Evolutionary conservation across 371 early-diverging fungal species (phyloP), one percentile per base, ranked within the genome.

Genomic region (Batrachochytrium dendrobatidis): DNA sequence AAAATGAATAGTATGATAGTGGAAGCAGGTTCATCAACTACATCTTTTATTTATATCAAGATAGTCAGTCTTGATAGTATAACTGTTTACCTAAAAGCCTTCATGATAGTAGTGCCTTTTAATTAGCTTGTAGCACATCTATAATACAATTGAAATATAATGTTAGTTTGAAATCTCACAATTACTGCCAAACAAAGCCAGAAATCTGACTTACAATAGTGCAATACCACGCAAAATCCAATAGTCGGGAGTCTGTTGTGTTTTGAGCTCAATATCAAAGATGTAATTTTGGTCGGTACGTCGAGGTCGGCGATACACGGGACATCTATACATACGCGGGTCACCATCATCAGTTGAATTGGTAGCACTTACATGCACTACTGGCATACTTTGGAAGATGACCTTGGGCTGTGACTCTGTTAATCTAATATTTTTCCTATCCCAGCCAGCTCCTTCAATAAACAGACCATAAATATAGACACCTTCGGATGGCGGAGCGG

Each of bases 371-470:
- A 83, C 71, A 48, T 77, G 77, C 25, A 83, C 60, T 18, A 79
- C 79, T 4, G 83, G 83, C 83, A 83, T 80, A 20, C 65, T 61
- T 53, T 75, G 78, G 63, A 72, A 73, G 35, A 79, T 74, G 55
- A 80, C 68, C 59, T 83, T 83, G 4, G 80, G 78, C 54, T 76
- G 81, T 4, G 77, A 74, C 55, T 83, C 83, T 4, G 74, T 72
- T 52, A 83, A 55, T 18, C 77, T 65, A 51, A 76, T 75, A 64
- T 78, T 79, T 61, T 80, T 81, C 52, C 80, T 60, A 59, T 83
- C 83, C 80, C 80, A 83, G 5, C 72, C 80, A 24, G 80, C 83
- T 22, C 83, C 81, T 63, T 83, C 83, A 49, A 83, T 81, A 55
- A 77, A 80, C 28, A 83, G 67, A 20, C 83, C 83, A 60, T 80